Evolutionary conservation across 2,329 filamentous ascomycete species (phyloP).

Genomic region (Talaromyces sp.): DNA sequence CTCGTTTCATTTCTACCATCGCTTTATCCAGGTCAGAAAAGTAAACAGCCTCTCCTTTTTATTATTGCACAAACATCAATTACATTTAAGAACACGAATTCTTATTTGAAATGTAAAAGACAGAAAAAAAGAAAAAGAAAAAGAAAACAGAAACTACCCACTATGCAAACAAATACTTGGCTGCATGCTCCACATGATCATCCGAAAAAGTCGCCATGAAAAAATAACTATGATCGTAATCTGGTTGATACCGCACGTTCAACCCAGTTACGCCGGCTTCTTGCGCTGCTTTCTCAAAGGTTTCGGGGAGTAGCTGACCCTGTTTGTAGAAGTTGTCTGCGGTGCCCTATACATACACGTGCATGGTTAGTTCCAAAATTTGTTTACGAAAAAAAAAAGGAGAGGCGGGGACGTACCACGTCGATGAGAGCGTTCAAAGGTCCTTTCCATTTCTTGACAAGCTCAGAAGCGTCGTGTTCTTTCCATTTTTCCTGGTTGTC

Average conservation of each 20-base stretch:
- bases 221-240: slow-evolving; percentile 96
- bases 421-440: slow-evolving; percentile 78
- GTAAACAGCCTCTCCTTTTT: not conserved
- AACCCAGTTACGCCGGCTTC: slow-evolving; percentile 68
- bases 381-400: not conserved
- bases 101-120: not conserved
- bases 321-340: slow-evolving; percentile 97
- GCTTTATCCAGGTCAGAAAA: not conserved
- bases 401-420: slow-evolving; percentile 55
- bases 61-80: not conserved
- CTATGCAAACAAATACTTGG: slow-evolving; percentile 70
- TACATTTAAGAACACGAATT: not conserved
- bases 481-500: slow-evolving; percentile 70
- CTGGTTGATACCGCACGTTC: slow-evolving; percentile 76
- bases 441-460: slow-evolving; percentile 70
- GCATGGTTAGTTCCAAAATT: not conserved
- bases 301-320: slow-evolving; percentile 87
- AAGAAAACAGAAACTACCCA: slow-evolving; percentile 27
- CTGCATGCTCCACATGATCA: slow-evolving; percentile 87
- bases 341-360: slow-evolving; percentile 58
- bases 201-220: slow-evolving; percentile 88
- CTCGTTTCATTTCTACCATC: not conserved
- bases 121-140: slow-evolving; percentile 1
- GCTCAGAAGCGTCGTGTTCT: slow-evolving; percentile 85
- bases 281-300: slow-evolving; percentile 75